Evolutionary conservation across 1,284 basidiomycete species (phyloP), one percentile per base, ranked within the genome.

Genomic region (Cutaneotrichosporon sp.): DNA sequence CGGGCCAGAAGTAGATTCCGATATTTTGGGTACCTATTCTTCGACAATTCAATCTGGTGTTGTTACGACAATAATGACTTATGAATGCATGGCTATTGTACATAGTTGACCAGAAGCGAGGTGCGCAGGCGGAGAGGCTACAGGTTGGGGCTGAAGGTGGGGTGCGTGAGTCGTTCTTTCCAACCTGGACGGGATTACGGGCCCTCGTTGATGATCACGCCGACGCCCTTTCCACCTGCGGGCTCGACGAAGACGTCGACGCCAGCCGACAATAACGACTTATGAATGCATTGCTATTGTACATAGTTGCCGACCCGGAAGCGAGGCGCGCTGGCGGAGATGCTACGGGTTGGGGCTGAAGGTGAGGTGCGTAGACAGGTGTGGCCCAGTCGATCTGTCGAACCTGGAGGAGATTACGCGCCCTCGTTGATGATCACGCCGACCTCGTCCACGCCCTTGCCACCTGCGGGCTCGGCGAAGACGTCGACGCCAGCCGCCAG

Each of bases 171-270:
- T n/a, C 11, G 38, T n/a, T 16, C 6, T 8, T 16, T n/a, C 16
- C 18, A 36, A n/a, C 38, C 18, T 18, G 18, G 7, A 18, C 4
- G 9, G 18, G 38, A 18, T 42, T 52, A 52, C 31, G 33, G 47
- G 25, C 8, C 18, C 36, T 56, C 56, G 56, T 64, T 67, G 60
- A 74, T 61, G 10, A 74, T 67, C 14, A 74, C 67, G 54, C 71
- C 72, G 10, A 74, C 71, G 25, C 52, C 43, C 22, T 46, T 25
- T 22, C 11, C 45, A 6, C 45, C 22, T 22, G 10, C 25, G 69
- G 66, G 34, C 59, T 78, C 72, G 27, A 67, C 70, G 64, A 75
- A 79, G 36, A 79, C 70, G 59, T 77, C 75, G 58, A 75, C 72
- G 27, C 77, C 76, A 68, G 63, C 53, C 0, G 60, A 62, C 20